These are phyloP conservation scores for Colletotrichum costaricense DNA, from an alignment of 2,329 filamentous ascomycete species.

Conservation along the genomic window DNA sequence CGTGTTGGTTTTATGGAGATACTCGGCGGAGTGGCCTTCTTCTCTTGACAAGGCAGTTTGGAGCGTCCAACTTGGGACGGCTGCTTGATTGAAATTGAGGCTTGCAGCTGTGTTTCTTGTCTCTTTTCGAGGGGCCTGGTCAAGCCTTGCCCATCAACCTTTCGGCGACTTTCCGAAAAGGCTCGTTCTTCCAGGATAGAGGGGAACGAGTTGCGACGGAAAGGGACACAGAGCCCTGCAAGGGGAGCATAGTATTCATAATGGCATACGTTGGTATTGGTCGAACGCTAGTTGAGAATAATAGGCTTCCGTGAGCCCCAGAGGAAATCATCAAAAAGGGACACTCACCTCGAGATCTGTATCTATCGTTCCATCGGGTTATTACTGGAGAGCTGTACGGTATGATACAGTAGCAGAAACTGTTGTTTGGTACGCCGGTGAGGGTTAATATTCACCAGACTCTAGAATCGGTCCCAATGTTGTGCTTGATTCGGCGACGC, in stretches of 20 bases:
- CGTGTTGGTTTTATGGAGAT: background rate
- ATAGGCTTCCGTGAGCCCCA: too few relatives aligned
- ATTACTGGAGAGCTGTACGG: too few relatives aligned
- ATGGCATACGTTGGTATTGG: background rate
- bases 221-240: background rate
- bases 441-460: background rate
- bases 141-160: background rate
- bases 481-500: background rate
- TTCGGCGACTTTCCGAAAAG: background rate
- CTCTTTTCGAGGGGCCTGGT: background rate
- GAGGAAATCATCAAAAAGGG: too few relatives aligned
- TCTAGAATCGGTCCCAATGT: too few relatives aligned
- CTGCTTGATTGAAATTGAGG: background rate
- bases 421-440: background rate
- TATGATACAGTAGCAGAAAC: background rate
- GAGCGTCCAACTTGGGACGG: background rate
- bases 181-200: background rate
- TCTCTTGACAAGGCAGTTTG: background rate
- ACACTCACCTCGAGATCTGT: too few relatives aligned
- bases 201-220: background rate
- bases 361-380: too few relatives aligned
- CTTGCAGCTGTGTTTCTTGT: background rate
- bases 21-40: background rate
- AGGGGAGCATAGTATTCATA: background rate
- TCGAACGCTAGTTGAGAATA: background rate